Percentiles rank a stretch among this genome's conserved stretches.
These are phyloP conservation scores for Fraxinus paxiana DNA, from an alignment of 305 asterid genomes.

Conservation along the genomic window DNA sequence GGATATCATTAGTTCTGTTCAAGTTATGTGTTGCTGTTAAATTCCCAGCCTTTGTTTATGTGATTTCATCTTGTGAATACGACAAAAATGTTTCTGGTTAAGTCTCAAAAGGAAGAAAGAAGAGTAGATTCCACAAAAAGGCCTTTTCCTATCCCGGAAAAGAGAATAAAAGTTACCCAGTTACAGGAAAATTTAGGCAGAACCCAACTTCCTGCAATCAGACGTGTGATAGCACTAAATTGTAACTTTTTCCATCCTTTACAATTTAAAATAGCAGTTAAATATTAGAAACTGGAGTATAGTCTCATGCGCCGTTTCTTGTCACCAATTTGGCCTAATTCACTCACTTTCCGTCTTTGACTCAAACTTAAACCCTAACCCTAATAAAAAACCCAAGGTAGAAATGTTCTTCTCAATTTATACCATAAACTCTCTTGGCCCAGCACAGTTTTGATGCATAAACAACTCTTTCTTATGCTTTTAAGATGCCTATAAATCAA, in stretches of 20 bases:
- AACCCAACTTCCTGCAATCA: constrained; percentile 22
- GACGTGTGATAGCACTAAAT: constrained; percentile 21
- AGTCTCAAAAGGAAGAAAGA: not conserved
- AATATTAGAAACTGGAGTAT: not conserved
- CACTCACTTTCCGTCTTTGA: constrained; percentile 19
- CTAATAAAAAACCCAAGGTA: constrained; percentile 8
- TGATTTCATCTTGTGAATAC: not conserved
- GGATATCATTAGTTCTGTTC: not conserved
- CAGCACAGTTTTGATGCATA: not conserved
- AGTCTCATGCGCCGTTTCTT: constrained; percentile 34
- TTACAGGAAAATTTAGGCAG: constrained; percentile 32
- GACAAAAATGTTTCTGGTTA: not conserved
- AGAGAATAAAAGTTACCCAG: constrained; percentile 8
- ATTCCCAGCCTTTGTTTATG: not conserved
- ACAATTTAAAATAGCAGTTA: not conserved
- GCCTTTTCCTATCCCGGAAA: constrained; percentile 13
- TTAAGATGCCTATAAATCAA: constrained; percentile 32
- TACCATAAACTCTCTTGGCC: not conserved
- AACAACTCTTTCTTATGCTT: constrained; percentile 2
- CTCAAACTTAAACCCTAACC: constrained; percentile 21
- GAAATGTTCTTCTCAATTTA: not conserved
- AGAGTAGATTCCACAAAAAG: constrained; percentile 9
- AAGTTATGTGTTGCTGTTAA: not conserved
- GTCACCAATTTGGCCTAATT: constrained; percentile 29
- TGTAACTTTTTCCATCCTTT: not conserved